phyloP scores from a whole-genome alignment of 495 filamentous ascomycete species.

The Pyrenula massariospora region DNA sequence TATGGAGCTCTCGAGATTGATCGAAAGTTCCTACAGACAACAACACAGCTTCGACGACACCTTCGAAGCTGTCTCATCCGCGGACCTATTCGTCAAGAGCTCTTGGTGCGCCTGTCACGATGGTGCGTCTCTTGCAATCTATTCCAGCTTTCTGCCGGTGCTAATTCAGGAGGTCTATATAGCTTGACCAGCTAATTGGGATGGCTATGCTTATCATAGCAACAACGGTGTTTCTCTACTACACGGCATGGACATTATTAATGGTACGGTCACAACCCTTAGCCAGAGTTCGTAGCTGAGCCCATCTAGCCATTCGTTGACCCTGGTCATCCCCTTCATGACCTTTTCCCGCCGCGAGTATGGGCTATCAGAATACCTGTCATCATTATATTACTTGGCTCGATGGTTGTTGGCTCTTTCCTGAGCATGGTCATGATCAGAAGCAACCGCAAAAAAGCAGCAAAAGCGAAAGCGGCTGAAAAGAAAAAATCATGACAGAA shows the following conservation, averaged over 20 bases:
- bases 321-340: slow-evolving; percentile 81
- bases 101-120: slow-evolving; percentile 18
- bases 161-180: slow-evolving; percentile 4
- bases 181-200: slow-evolving; percentile 95
- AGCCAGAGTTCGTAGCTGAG: no score
- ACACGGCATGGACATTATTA: slow-evolving; percentile 92
- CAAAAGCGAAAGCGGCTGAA: slow-evolving; percentile 71
- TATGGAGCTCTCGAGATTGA: no score
- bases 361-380: slow-evolving; percentile 99
- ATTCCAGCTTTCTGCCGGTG: neutral
- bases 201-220: slow-evolving; percentile 95
- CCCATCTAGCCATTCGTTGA: slow-evolving; percentile 82
- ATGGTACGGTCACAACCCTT: slow-evolving; percentile 81
- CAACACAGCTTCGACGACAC: no score
- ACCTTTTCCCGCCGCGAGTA: slow-evolving; percentile 90
- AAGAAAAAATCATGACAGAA: slow-evolving; percentile 32
- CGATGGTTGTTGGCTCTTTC: slow-evolving; percentile 91
- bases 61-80: no score
- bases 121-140: slow-evolving; percentile 9
- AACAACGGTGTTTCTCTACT: slow-evolving; percentile 94
- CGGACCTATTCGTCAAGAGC: no score
- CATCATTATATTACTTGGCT: slow-evolving; percentile 84
- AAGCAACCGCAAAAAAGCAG: slow-evolving; percentile 93
- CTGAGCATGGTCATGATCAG: slow-evolving; percentile 96
- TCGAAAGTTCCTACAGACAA: no score